phyloP scores from a whole-genome alignment of 108 stramenopile genomes.

The Nitzschia inconspicua region DNA sequence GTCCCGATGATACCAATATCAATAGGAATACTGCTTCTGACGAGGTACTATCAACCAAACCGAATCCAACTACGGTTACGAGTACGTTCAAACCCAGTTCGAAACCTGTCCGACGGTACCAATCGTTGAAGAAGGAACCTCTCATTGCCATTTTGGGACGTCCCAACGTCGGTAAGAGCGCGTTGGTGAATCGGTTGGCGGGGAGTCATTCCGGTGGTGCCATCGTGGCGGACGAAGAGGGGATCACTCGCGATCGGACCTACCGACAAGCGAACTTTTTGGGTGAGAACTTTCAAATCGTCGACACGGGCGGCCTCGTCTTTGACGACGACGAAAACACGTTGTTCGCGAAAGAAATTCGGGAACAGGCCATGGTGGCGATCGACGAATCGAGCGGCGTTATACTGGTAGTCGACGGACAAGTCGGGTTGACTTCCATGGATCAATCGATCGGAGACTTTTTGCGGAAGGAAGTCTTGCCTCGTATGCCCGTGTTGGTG shows the following conservation, averaged over 20 bases:
- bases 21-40: background rate
- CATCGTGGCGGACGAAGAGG: conserved; percentile 93
- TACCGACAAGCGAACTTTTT: conserved; percentile 89
- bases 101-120: conserved; percentile 32
- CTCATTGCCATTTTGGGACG: conserved; percentile 93
- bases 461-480: conserved; percentile 72
- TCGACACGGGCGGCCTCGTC: conserved; percentile 95
- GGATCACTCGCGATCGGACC: conserved; percentile 95
- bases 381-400: conserved; percentile 87
- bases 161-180: conserved; percentile 98
- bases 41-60: background rate
- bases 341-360: conserved; percentile 90
- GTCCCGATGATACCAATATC: background rate
- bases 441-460: conserved; percentile 88
- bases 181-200: conserved; percentile 91
- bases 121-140: conserved; percentile 41
- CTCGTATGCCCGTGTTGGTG: conserved; percentile 76
- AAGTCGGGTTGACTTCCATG: conserved; percentile 75
- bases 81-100: background rate
- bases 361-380: conserved; percentile 92
- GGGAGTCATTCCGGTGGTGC: conserved; percentile 84
- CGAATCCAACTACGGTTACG: conserved; percentile 1
- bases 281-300: conserved; percentile 88
- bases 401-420: conserved; percentile 93
- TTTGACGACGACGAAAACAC: conserved; percentile 89